These are phyloP conservation scores for Citrus sp. DNA, from an alignment of 345 rosid genomes.

Conservation along the genomic window DNA sequence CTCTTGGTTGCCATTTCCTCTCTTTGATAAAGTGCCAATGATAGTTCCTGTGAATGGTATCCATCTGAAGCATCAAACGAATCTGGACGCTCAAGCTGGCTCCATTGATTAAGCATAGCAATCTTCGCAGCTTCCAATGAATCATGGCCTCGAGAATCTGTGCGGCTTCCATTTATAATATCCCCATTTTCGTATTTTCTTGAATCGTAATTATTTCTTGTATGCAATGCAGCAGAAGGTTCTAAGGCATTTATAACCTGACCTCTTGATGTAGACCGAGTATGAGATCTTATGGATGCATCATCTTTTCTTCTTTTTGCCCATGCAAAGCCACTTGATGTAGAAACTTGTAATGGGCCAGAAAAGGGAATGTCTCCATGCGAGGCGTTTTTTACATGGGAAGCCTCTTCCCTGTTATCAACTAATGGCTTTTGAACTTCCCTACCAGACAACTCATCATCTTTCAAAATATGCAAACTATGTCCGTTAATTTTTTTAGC, in stretches of 20 bases:
- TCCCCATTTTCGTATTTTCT: conserved; percentile 39
- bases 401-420: conserved; percentile 51
- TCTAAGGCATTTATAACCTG: conserved; percentile 46
- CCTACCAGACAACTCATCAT: conserved; percentile 29
- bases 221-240: conserved; percentile 39
- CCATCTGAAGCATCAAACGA: conserved; percentile 84
- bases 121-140: conserved; percentile 51
- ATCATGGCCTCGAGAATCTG: conserved; percentile 53
- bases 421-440: conserved; percentile 44
- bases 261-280: conserved; percentile 64
- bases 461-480: conserved; percentile 24
- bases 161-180: conserved; percentile 28
- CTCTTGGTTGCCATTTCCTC: conserved; percentile 62
- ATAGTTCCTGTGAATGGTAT: conserved; percentile 85
- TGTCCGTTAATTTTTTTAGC: conserved; percentile 31
- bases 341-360: conserved; percentile 79
- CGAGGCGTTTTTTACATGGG: conserved; percentile 82
- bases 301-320: conserved; percentile 75
- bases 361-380: conserved; percentile 88
- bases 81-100: conserved; percentile 77
- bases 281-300: conserved; percentile 47
- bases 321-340: conserved; percentile 94
- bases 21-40: conserved; percentile 61
- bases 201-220: conserved; percentile 39
- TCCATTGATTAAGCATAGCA: conserved; percentile 65